Base-by-base conservation (phyloP, 495 filamentous ascomycete genomes). In the Parathielavia appendiculata region DNA sequence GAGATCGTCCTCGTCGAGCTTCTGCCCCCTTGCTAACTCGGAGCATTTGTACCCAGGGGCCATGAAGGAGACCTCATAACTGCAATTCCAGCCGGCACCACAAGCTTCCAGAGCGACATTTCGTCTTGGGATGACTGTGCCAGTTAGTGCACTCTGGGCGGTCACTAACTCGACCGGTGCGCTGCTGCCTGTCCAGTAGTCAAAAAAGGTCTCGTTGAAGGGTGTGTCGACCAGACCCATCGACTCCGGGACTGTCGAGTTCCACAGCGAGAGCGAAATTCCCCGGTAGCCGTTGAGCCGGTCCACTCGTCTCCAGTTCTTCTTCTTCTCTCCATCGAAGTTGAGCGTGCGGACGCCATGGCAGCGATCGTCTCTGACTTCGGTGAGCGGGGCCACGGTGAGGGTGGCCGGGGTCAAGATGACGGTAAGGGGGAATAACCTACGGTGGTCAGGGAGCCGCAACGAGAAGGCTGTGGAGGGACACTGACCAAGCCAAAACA, bases 81-180 rank as follows among this genome's bases (percentile, higher is more conserved):
- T 63, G 62, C 68, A 70, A 43, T 70, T 67, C 68, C 68, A 70
- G 1, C 68, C 66, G 3, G 32, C 43, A 13, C 68, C 68, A 44
- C 68, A 70, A 2, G 56, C 65, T 22, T 70, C 66, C 35, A 61
- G n/a, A 2, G 62, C 56, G 9, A 57, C 62, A 30, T 65, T 59
- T 1, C 50, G 55, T 16, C 63, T 47, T 2, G 63, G 52, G 19
- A 70, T 55, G 1, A 64, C 63, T 8, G 44, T 44, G n/a, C 36
- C 49, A 1, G 56, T 46, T 16, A 61, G 57, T 1, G 62, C 55
- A 36, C 59, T 63, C 19, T 58, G 41, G 2, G 50, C 48, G 1
- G 54, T 12, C 1, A 65, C 34, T n/a, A 65, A 19, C 16, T 53
- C 46, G 16, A 59, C 20, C 13, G 46, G 63, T 10, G 12, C 47